phyloP scores from a whole-genome alignment of 352 stramenopile genomes.

The Globisporangium barbulae region DNA sequence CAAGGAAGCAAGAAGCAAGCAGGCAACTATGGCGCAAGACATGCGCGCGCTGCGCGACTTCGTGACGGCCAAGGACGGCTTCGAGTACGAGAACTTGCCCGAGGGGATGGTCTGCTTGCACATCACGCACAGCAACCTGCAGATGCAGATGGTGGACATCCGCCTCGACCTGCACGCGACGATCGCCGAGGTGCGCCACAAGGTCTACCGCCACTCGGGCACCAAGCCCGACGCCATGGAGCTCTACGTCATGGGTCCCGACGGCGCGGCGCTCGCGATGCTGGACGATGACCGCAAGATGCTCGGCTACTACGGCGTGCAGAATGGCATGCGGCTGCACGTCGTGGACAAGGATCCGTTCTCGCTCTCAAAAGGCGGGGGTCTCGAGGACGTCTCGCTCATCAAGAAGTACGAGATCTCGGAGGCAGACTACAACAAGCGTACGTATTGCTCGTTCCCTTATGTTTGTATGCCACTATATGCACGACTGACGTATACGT shows the following conservation, averaged over 20 bases:
- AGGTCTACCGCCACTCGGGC: constrained; percentile 95
- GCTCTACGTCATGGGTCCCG: constrained; percentile 52
- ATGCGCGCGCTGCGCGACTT: constrained; percentile 71
- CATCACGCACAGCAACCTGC: constrained; percentile 98
- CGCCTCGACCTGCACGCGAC: constrained; percentile 93
- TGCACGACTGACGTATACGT: background rate
- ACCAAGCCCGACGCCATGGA: constrained; percentile 91
- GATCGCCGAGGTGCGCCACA: constrained; percentile 86
- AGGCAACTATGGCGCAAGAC: constrained; percentile 57
- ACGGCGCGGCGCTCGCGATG: constrained; percentile 40
- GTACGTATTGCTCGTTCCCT: constrained; percentile 32
- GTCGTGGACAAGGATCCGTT: constrained; percentile 97
- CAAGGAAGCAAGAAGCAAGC: background rate
- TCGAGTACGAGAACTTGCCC: constrained; percentile 83
- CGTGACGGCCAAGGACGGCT: constrained; percentile 82
- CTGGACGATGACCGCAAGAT: constrained; percentile 79
- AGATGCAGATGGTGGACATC: constrained; percentile 96
- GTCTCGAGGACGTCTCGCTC: constrained; percentile 95
- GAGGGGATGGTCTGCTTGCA: constrained; percentile 92
- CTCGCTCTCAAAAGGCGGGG: constrained; percentile 92
- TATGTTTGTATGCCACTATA: background rate
- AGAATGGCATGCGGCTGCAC: constrained; percentile 93
- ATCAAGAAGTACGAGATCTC: constrained; percentile 98
- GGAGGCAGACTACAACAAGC: constrained; percentile 98
- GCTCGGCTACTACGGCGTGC: constrained; percentile 90